phyloP scores from a whole-genome alignment of 106 monocot genomes.

The Dioscorea alata region DNA sequence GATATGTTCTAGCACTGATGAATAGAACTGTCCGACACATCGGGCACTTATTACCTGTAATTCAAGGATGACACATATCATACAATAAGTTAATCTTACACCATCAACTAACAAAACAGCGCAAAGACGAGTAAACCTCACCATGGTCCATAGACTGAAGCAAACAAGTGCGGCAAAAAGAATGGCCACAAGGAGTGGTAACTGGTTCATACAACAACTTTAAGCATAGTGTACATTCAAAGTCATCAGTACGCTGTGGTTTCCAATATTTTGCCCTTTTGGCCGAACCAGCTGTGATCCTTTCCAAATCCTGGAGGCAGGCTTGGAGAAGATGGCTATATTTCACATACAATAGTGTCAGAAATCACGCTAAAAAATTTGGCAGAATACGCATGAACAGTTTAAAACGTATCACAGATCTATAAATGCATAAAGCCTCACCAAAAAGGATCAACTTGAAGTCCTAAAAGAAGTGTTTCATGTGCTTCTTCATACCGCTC shows the following conservation, averaged over 20 bases:
- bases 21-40: conserved; percentile 93
- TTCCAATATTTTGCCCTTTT: conserved; percentile 34
- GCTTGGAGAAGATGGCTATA: conserved; percentile 56
- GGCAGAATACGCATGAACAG: background rate
- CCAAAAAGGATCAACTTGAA: conserved; percentile 90
- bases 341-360: conserved; percentile 5
- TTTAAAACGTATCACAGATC: background rate
- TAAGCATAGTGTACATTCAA: conserved; percentile 91
- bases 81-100: background rate
- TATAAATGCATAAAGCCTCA: conserved; percentile 9
- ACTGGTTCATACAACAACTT: conserved; percentile 93
- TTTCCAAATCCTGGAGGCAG: conserved; percentile 52
- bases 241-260: conserved; percentile 74
- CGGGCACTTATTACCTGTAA: conserved; percentile 84
- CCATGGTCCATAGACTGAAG: conserved; percentile 97
- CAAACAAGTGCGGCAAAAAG: conserved; percentile 89
- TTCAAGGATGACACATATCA: conserved; percentile 1
- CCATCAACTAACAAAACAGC: background rate
- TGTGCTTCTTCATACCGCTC: conserved; percentile 85
- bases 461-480: conserved; percentile 71
- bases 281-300: conserved; percentile 28
- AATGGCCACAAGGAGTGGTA: conserved; percentile 98
- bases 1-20: conserved; percentile 83
- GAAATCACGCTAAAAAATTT: background rate
- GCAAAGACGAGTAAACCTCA: conserved; percentile 25